These are phyloP conservation scores for Pelargonium cotyledonis DNA, from an alignment of 441 rosid species.

Conservation along the genomic window DNA sequence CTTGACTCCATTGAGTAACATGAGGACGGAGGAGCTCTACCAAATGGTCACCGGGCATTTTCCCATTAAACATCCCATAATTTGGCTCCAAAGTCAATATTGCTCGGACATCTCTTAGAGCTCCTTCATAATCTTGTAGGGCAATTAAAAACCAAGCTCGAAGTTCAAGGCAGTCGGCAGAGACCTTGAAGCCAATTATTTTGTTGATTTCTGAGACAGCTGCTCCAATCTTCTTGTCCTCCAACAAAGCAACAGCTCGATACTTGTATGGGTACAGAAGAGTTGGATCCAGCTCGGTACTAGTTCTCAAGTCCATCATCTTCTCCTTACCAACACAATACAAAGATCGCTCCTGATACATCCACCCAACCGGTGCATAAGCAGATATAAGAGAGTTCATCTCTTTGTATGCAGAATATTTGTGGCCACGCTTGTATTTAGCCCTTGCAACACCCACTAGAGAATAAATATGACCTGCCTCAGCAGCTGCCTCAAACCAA, in stretches of 20 bases:
- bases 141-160: constrained; percentile 83
- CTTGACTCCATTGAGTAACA: constrained; percentile 73
- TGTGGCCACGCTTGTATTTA: constrained; percentile 79
- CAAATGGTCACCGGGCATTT: constrained; percentile 60
- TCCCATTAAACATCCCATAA: constrained; percentile 67
- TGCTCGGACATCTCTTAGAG: constrained; percentile 76
- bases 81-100: constrained; percentile 74
- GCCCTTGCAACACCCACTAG: constrained; percentile 75
- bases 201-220: constrained; percentile 73
- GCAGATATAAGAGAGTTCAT: constrained; percentile 58
- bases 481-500: constrained; percentile 69
- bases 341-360: constrained; percentile 83
- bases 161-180: constrained; percentile 87
- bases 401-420: constrained; percentile 76
- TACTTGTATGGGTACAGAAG: constrained; percentile 84
- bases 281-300: constrained; percentile 80
- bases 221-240: constrained; percentile 51
- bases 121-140: constrained; percentile 68
- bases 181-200: constrained; percentile 67
- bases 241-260: constrained; percentile 62
- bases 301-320: constrained; percentile 55
- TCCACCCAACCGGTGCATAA: constrained; percentile 69
- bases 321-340: constrained; percentile 78
- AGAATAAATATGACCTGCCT: constrained; percentile 71
- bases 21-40: constrained; percentile 66